Evolutionary conservation across 805 yeast genomes (phyloP).

Genomic region (Saccharomyces paradoxus): DNA sequence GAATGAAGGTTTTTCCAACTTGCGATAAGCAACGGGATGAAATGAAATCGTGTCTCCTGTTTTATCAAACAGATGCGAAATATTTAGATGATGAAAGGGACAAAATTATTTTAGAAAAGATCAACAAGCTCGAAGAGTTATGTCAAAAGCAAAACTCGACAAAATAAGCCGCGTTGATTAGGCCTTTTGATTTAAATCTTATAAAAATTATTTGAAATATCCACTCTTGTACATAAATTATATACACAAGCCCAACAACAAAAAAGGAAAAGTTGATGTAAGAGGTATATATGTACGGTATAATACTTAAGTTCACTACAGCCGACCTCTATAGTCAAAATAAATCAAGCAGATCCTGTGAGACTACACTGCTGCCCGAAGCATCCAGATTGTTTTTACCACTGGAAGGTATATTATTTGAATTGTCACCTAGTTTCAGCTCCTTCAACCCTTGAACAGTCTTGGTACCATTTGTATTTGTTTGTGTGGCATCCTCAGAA

Average conservation of each 20-base stretch:
- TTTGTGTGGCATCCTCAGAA: constrained; percentile 4
- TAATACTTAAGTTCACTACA: neutral
- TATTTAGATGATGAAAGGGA: constrained; percentile 66
- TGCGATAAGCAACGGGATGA: constrained; percentile 53
- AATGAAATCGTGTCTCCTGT: constrained; percentile 55
- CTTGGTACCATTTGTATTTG: neutral
- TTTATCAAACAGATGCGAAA: constrained; percentile 47
- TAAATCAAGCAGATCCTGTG: constrained; percentile 26
- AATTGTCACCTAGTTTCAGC: constrained; percentile 1
- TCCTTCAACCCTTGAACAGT: constrained; percentile 4
- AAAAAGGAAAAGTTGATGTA: neutral
- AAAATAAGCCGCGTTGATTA: neutral
- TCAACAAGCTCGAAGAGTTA: constrained; percentile 30
- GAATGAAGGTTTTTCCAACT: constrained; percentile 57
- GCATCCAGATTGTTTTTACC: neutral
- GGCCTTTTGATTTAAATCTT: neutral
- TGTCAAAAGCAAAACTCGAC: constrained; percentile 2
- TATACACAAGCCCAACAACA: constrained; percentile 1
- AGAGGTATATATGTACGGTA: neutral
- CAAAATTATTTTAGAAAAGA: constrained; percentile 51
- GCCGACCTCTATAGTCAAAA: constrained; percentile 10
- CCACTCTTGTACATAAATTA: neutral
- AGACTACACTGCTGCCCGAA: constrained; percentile 10
- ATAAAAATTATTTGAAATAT: neutral
- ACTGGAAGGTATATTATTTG: neutral